Evolutionary conservation across 2,329 filamentous ascomycete genomes (phyloP).

Genomic region (Colletotrichum eleusines): DNA sequence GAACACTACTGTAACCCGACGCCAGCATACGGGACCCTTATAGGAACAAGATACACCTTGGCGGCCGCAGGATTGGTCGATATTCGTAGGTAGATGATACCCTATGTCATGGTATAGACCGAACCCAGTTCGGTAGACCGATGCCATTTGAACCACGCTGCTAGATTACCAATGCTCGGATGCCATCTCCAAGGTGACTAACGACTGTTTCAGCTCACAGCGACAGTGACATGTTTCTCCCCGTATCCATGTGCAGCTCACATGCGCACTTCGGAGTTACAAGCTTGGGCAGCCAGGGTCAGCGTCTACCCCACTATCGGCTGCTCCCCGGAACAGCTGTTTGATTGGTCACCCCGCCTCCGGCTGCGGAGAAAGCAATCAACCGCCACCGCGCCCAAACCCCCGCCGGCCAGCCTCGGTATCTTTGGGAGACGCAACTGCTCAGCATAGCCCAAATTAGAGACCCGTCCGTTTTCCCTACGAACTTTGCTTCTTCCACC

Average conservation of each 20-base stretch:
- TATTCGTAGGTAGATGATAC: conserved; percentile 18
- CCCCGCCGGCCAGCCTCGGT: conserved; percentile 39
- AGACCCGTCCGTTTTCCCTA: conserved; percentile 20
- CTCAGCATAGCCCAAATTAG: conserved; percentile 22
- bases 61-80: background rate
- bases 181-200: background rate
- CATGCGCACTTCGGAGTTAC: conserved; percentile 29
- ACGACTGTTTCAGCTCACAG: background rate
- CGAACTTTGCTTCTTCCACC: background rate
- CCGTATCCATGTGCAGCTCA: conserved; percentile 32
- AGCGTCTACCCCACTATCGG: conserved; percentile 15
- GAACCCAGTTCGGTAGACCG: background rate
- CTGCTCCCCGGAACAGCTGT: background rate
- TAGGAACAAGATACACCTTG: background rate
- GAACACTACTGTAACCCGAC: background rate
- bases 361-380: conserved; percentile 39
- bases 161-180: background rate
- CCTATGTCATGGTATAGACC: conserved; percentile 8
- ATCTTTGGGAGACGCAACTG: conserved; percentile 35
- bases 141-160: background rate
- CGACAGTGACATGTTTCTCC: conserved; percentile 15
- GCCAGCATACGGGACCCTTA: background rate
- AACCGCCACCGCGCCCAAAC: conserved; percentile 29
- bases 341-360: conserved; percentile 38
- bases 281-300: conserved; percentile 14